These are phyloP conservation scores for Aspergillus sp. DNA, from an alignment of 2,329 filamentous ascomycete species.

Conservation along the genomic window DNA sequence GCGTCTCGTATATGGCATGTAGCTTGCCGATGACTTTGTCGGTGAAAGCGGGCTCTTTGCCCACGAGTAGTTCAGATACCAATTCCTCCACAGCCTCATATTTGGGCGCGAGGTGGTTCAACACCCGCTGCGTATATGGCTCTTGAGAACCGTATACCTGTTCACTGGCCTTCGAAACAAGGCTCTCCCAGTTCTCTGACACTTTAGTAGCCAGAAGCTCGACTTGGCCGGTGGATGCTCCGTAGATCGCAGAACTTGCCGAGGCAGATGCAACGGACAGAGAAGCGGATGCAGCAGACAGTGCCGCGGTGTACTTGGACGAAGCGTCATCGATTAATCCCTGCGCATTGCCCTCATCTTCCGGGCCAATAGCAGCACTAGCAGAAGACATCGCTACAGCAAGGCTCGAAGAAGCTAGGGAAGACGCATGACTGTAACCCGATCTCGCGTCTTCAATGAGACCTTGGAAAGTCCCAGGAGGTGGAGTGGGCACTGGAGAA, in stretches of 20 bases:
- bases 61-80: conserved; percentile 66
- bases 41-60: conserved; percentile 71
- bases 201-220: conserved; percentile 48
- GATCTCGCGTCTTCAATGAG: conserved; percentile 28
- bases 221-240: conserved; percentile 21
- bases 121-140: conserved; percentile 56
- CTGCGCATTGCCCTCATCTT: conserved; percentile 28
- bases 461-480: conserved; percentile 22
- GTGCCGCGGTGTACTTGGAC: conserved; percentile 37
- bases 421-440: conserved; percentile 29
- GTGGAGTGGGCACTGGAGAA: conserved; percentile 44
- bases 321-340: conserved; percentile 37
- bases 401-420: conserved; percentile 35
- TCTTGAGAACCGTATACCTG: conserved; percentile 62
- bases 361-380: conserved; percentile 27
- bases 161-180: conserved; percentile 58
- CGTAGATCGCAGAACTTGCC: conserved; percentile 40
- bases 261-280: conserved; percentile 31
- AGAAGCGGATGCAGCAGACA: conserved; percentile 37
- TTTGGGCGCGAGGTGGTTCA: conserved; percentile 53
- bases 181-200: conserved; percentile 55
- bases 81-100: conserved; percentile 63
- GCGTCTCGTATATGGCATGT: conserved; percentile 62
- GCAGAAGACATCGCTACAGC: conserved; percentile 34
- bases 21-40: conserved; percentile 70